Conservation (phyloP, 192 early-diverging fungal species). For the Entrophospora sp. region DNA sequence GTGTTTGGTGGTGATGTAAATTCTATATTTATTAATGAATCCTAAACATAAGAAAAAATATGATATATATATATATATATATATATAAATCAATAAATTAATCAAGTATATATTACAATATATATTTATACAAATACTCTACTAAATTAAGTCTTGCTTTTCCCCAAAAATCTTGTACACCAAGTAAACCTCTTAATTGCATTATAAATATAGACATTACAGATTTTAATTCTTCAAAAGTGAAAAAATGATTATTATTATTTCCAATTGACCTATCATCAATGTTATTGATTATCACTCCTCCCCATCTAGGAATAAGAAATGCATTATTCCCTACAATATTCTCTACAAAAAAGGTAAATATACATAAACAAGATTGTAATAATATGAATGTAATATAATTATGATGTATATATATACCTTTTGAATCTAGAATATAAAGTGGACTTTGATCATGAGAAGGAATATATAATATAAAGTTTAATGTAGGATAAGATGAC, state of each 20-base stretch:
- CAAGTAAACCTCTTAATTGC: conserved; percentile 78
- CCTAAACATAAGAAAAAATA: not conserved
- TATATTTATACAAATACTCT: too few species aligned
- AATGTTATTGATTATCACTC: conserved; percentile 67
- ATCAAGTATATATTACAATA: not conserved
- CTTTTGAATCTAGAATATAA: conserved; percentile 49
- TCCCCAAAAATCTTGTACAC: conserved; percentile 50
- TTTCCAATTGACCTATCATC: conserved; percentile 21
- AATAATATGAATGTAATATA: too few species aligned
- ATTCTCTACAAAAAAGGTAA: conserved; percentile 27
- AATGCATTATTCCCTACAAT: conserved; percentile 68
- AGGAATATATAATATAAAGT: conserved; percentile 88
- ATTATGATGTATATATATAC: too few species aligned
- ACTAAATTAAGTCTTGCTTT: not conserved
- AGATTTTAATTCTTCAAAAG: conserved; percentile 48
- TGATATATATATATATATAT: not conserved
- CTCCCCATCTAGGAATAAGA: conserved; percentile 92
- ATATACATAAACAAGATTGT: too few species aligned
- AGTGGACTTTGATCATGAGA: conserved; percentile 57
- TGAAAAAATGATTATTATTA: conserved; percentile 29
- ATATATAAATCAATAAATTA: not conserved
- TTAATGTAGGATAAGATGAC: conserved; percentile 69
- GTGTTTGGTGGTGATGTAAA: conserved; percentile 36
- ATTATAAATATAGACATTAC: conserved; percentile 72
- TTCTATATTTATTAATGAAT: conserved; percentile 21